Percentiles rank a stretch among this genome's conserved stretches.
phyloP scores from a whole-genome alignment of 139 green algal genomes.

The Desmodesmus armatus region DNA sequence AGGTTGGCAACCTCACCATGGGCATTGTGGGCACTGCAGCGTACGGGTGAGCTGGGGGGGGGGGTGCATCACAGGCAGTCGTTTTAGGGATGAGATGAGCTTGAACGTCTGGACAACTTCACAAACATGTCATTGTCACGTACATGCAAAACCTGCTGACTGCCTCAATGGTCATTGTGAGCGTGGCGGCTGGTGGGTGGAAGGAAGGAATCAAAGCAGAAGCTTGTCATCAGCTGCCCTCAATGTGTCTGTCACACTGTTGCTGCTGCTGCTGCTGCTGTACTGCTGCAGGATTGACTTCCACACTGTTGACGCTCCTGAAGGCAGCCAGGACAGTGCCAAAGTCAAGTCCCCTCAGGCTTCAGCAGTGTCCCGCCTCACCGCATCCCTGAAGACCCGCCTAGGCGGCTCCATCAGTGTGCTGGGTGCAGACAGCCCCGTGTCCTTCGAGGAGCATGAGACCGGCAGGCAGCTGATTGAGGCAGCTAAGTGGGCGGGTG shows the following conservation, averaged over 20 bases:
- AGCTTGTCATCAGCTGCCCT: no score
- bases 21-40: constrained; percentile 43
- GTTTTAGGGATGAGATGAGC: background rate
- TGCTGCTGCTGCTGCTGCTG: background rate
- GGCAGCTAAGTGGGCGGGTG: constrained; percentile 5
- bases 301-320: constrained; percentile 1
- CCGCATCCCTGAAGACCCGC: background rate
- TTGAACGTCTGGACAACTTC: background rate
- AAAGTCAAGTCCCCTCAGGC: background rate
- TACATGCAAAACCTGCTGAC: background rate
- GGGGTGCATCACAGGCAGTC: background rate
- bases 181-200: no score
- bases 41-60: constrained; percentile 40
- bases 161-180: no score
- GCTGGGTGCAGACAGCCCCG: background rate
- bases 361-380: background rate
- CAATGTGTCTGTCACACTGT: background rate
- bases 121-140: background rate
- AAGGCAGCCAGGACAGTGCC: background rate
- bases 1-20: constrained; percentile 48
- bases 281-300: constrained; percentile 43
- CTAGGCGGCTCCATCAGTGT: background rate
- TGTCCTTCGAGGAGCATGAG: no score
- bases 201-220: no score
- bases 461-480: background rate